Conservation (phyloP, 306 rosid genomes). For the Lathyrus aphaca region DNA sequence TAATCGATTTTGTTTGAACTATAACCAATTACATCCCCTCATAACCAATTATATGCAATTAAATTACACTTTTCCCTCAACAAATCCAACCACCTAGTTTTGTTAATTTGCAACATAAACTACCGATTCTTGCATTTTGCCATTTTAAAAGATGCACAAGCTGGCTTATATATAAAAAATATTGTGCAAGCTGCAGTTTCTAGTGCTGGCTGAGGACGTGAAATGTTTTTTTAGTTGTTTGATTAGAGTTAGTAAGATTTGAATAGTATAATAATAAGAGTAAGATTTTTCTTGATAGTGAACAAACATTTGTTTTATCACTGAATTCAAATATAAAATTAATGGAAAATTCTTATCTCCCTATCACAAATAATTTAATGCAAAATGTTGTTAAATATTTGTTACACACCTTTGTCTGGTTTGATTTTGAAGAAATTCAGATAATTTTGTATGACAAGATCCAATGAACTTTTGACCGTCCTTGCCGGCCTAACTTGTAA, state of each 20-base stretch:
- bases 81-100: too few relatives aligned
- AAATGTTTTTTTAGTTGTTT: conserved; percentile 10
- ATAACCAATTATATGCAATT: too few relatives aligned
- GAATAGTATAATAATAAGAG: not conserved
- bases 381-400: too few relatives aligned
- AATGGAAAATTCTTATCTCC: too few relatives aligned
- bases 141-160: not conserved
- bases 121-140: too few relatives aligned
- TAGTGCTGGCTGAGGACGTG: not conserved
- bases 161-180: not conserved
- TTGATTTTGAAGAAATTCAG: too few relatives aligned
- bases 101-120: too few relatives aligned
- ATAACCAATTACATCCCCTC: too few relatives aligned
- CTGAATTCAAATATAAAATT: not conserved
- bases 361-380: too few relatives aligned
- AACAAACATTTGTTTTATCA: not conserved
- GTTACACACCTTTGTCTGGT: too few relatives aligned
- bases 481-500: conserved; percentile 24
- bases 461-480: conserved; percentile 25
- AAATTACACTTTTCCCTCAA: too few relatives aligned
- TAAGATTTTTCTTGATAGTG: not conserved
- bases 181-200: not conserved
- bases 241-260: not conserved
- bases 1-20: too few relatives aligned
- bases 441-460: not conserved